A percentile compares a stretch with the other conserved stretches of the same genome.
These are phyloP conservation scores for Candida boleticola DNA, from an alignment of 805 yeast genomes.

Conservation along the genomic window DNA sequence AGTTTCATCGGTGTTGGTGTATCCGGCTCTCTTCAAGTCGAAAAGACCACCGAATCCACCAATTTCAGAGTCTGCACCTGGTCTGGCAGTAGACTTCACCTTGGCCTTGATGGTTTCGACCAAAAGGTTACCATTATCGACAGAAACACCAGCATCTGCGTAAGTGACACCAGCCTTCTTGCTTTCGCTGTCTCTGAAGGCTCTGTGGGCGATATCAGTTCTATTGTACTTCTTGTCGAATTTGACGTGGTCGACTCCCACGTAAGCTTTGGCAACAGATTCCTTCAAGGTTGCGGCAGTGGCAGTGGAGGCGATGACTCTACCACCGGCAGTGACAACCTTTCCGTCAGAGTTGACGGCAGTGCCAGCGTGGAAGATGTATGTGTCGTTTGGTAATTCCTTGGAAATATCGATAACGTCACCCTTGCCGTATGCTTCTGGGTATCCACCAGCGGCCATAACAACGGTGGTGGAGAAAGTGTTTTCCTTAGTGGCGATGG, in stretches of 20 bases:
- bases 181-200: slow-evolving; percentile 59
- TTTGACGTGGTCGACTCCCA: slow-evolving; percentile 73
- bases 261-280: slow-evolving; percentile 84
- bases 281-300: slow-evolving; percentile 69
- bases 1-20: slow-evolving; percentile 66
- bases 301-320: slow-evolving; percentile 95
- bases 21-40: slow-evolving; percentile 87
- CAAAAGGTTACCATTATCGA: slow-evolving; percentile 87
- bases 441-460: slow-evolving; percentile 96
- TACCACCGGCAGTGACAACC: slow-evolving; percentile 87
- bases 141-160: slow-evolving; percentile 96
- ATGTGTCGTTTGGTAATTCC: slow-evolving; percentile 55
- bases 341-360: slow-evolving; percentile 47
- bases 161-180: slow-evolving; percentile 64
- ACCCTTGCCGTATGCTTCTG: slow-evolving; percentile 82
- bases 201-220: slow-evolving; percentile 93
- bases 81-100: slow-evolving; percentile 89
- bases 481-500: slow-evolving; percentile 48
- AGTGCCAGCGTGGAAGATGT: slow-evolving; percentile 98
- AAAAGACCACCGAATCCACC: slow-evolving; percentile 99
- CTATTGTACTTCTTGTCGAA: slow-evolving; percentile 81
- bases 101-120: slow-evolving; percentile 87
- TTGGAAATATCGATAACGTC: slow-evolving; percentile 66
- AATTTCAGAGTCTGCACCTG: slow-evolving; percentile 96
- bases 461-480: slow-evolving; percentile 89